phyloP scores from a whole-genome alignment of 1,284 basidiomycete genomes.

The Neotropicomus parvogracilis region DNA sequence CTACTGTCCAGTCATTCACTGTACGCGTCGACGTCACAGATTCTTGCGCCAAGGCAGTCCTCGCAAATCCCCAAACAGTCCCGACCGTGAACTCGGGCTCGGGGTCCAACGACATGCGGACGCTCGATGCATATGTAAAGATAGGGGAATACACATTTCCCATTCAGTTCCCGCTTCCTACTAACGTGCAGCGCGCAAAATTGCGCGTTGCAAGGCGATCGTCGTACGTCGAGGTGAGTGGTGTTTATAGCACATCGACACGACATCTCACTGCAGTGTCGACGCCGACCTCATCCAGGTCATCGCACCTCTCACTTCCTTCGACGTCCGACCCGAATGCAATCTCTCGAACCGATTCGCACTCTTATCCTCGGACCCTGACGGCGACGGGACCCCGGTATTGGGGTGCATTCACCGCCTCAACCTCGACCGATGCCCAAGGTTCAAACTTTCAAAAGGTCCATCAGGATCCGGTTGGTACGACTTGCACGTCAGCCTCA shows the following conservation, averaged over 20 bases:
- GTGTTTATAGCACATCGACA: no score
- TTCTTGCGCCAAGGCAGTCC: conserved; percentile 9
- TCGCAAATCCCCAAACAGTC: conserved; percentile 11
- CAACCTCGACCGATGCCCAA: conserved; percentile 37
- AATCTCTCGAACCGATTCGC: conserved; percentile 34
- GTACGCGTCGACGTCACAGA: conserved; percentile 21
- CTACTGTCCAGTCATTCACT: conserved; percentile 14
- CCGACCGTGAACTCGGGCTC: conserved; percentile 5
- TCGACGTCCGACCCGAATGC: conserved; percentile 17
- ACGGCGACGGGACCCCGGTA: conserved; percentile 13
- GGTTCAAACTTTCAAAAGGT: conserved; percentile 18
- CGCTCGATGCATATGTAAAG: conserved; percentile 6
- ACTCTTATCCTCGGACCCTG: conserved; percentile 15
- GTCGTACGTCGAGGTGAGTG: conserved; percentile 46
- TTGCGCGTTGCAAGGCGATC: conserved; percentile 48
- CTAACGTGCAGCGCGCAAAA: conserved; percentile 33
- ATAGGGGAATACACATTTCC: conserved; percentile 10
- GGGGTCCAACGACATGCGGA: neutral
- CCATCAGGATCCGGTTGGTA: conserved; percentile 24
- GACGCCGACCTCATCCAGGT: conserved; percentile 21
- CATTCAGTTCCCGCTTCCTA: conserved; percentile 30
- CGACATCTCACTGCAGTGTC: no score
- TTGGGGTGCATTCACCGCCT: conserved; percentile 44
- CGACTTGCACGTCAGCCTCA: conserved; percentile 23
- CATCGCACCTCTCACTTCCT: conserved; percentile 26